Evolutionary conservation across 345 rosid genomes (phyloP).

Genomic region (Citrus sp.): DNA sequence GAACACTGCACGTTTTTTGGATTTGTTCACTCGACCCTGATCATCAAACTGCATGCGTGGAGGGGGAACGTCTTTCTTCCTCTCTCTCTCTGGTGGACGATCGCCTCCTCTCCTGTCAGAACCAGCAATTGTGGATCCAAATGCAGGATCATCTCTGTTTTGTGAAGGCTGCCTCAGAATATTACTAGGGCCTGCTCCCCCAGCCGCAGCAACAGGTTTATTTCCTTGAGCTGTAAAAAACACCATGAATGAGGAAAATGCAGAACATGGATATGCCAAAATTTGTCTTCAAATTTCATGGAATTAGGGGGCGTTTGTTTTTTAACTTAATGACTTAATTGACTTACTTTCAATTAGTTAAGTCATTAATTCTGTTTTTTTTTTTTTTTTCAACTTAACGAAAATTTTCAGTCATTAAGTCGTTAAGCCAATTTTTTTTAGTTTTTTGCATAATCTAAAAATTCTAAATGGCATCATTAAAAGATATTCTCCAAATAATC

Average conservation of each 20-base stretch:
- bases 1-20: constrained; percentile 65
- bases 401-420: too few species aligned
- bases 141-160: constrained; percentile 47
- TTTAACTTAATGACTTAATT: too few species aligned
- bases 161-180: constrained; percentile 44
- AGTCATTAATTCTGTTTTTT: too few species aligned
- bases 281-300: background rate
- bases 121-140: constrained; percentile 33
- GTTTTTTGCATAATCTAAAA: too few species aligned
- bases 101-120: constrained; percentile 49
- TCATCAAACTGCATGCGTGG: constrained; percentile 84
- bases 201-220: constrained; percentile 33
- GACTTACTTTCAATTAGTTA: too few species aligned
- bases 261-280: background rate
- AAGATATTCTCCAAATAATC: too few species aligned
- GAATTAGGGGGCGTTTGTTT: too few species aligned
- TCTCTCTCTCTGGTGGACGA: constrained; percentile 51
- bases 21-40: constrained; percentile 64
- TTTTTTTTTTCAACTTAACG: too few species aligned
- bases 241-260: constrained; percentile 4
- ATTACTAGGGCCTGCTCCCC: constrained; percentile 35
- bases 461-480: too few species aligned
- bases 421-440: too few species aligned
- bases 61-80: constrained; percentile 63
- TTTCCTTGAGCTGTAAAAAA: constrained; percentile 37